phyloP scores from a whole-genome alignment of 2,329 filamentous ascomycete genomes.

The Aspergillus arachidicola region DNA sequence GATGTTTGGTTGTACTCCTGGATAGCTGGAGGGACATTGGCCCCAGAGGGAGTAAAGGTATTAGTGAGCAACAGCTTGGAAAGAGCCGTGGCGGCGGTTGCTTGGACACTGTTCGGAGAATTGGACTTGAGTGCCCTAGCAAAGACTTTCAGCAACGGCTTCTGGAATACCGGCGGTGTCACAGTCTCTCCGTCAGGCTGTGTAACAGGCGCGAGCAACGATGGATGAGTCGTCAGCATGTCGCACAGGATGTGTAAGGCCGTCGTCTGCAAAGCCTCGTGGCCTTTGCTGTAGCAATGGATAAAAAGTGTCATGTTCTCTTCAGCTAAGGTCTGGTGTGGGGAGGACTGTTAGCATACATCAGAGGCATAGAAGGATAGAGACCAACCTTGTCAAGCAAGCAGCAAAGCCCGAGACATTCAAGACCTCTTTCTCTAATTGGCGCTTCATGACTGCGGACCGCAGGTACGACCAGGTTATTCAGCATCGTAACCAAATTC shows the following conservation, averaged over 20 bases:
- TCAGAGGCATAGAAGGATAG: background rate
- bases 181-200: slow-evolving; percentile 53
- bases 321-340: slow-evolving; percentile 71
- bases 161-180: slow-evolving; percentile 49
- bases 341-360: background rate
- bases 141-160: slow-evolving; percentile 81
- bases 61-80: slow-evolving; percentile 84
- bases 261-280: slow-evolving; percentile 85
- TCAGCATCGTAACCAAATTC: slow-evolving; percentile 94
- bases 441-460: slow-evolving; percentile 91
- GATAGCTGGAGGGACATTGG: slow-evolving; percentile 57
- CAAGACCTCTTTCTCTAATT: slow-evolving; percentile 84
- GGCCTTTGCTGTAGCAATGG: slow-evolving; percentile 92
- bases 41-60: slow-evolving; percentile 58
- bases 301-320: slow-evolving; percentile 93
- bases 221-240: slow-evolving; percentile 85
- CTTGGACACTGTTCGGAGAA: slow-evolving; percentile 73
- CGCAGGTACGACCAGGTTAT: slow-evolving; percentile 93
- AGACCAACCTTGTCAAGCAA: slow-evolving; percentile 74
- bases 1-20: slow-evolving; percentile 57
- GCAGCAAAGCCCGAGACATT: slow-evolving; percentile 88
- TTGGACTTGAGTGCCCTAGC: slow-evolving; percentile 75
- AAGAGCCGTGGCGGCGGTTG: slow-evolving; percentile 76
- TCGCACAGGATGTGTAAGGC: slow-evolving; percentile 91
- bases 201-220: slow-evolving; percentile 65